Base-by-base conservation (phyloP, 1,139 yeast species). In the Nadsonia starkeyi-henricii region DNA sequence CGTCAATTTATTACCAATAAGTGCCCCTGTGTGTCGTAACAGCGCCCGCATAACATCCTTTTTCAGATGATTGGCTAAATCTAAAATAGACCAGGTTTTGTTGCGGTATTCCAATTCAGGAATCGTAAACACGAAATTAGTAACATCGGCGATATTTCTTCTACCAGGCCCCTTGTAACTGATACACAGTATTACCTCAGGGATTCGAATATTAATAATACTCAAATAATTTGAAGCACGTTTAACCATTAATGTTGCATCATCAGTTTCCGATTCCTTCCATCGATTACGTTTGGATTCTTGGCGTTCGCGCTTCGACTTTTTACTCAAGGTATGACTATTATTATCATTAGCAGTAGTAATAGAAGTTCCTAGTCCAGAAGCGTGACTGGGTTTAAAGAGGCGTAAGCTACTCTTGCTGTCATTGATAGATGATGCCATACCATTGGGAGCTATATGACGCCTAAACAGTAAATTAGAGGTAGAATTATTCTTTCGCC, bases 21-120 rank as follows among this genome's bases (percentile, higher is more conserved):
- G 75, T 54, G 82, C 78, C 4, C 95, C 95, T 1, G 93, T 72
- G 58, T 88, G 94, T 46, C 73, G 76, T 48, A 88, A 65, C 41
- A 88, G 77, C 19, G 80, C 71, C 61, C 75, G 78, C 49, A 84
- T 71, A 30, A 88, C 70, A 58, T 84, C 66, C 54, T 78, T 81
- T 60, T 80, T 77, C 47, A 86, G 60, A 43, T 78, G 73, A 49
- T 75, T 64, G 30, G 81, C 73, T 45, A 86, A 70, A 52, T 88
- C 96, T 54, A 82, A 77, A 47, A 77, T 77, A 1, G 94, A 79
- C 93, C 95, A 85, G 30, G 85, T 68, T 66, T 79, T 80, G 62
- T 85, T 76, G 45, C 62, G 63, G 59, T 84, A 83, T 51, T 69
- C 72, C 45, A 86, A 66, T n/a, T 66, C 67, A 0, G 96, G 96